These are phyloP conservation scores for Akanthomyces muscarius DNA, from an alignment of 2,329 filamentous ascomycete genomes.

Conservation along the genomic window DNA sequence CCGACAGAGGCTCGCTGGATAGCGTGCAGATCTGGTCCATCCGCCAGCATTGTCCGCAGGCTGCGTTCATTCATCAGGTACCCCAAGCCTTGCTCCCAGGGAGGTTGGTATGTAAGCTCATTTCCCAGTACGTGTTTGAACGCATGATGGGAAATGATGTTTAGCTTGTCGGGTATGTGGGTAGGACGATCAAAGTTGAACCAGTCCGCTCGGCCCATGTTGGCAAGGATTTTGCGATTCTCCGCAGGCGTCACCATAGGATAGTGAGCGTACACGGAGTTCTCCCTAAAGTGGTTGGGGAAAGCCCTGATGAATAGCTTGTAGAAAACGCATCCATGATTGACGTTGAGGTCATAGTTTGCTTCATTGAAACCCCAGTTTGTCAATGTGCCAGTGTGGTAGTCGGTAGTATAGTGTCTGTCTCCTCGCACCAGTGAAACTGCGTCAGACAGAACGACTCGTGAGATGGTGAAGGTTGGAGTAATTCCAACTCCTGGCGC, in stretches of 20 bases:
- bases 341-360: constrained; percentile 66
- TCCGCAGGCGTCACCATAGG: constrained; percentile 68
- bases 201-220: constrained; percentile 60
- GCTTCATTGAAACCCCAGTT: constrained; percentile 81
- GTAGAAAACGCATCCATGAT: constrained; percentile 81
- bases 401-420: constrained; percentile 75
- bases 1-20: constrained; percentile 51
- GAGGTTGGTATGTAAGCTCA: constrained; percentile 57
- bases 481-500: constrained; percentile 69
- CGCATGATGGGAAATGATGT: constrained; percentile 57
- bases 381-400: constrained; percentile 67
- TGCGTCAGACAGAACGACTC: constrained; percentile 73
- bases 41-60: constrained; percentile 53
- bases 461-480: constrained; percentile 71
- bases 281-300: constrained; percentile 70
- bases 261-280: constrained; percentile 79
- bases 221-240: constrained; percentile 65
- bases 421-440: constrained; percentile 76
- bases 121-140: constrained; percentile 60
- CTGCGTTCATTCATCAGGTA: constrained; percentile 55
- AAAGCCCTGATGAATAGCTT: constrained; percentile 78
- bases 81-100: constrained; percentile 61
- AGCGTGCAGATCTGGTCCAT: constrained; percentile 45
- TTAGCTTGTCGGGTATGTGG: constrained; percentile 46
- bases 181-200: constrained; percentile 67